phyloP scores from a whole-genome alignment of 192 early-diverging fungal genomes.

The Entomortierella chlamydospora region DNA sequence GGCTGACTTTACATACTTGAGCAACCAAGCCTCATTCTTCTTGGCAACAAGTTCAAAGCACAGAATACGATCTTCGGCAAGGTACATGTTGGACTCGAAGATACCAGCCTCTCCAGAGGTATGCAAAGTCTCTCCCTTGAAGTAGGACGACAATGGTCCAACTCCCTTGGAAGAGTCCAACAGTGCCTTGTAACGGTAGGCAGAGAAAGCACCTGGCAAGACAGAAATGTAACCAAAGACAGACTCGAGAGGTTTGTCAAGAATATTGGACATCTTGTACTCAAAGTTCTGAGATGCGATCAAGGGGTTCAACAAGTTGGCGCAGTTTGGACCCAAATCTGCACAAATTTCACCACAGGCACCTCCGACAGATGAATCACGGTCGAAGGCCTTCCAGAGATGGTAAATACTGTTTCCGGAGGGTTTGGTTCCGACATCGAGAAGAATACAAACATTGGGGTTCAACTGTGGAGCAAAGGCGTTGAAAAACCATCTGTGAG shows the following conservation, averaged over 20 bases:
- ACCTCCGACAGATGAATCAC: conserved; percentile 83
- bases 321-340: conserved; percentile 80
- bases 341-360: conserved; percentile 95
- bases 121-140: conserved; percentile 92
- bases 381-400: conserved; percentile 90
- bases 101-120: conserved; percentile 76
- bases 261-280: conserved; percentile 97
- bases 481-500: conserved; percentile 97
- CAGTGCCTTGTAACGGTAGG: conserved; percentile 89
- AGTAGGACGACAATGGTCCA: conserved; percentile 84
- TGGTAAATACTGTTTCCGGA: conserved; percentile 85
- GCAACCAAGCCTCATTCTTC: conserved; percentile 77
- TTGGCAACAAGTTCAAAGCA: conserved; percentile 95
- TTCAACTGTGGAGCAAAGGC: conserved; percentile 85
- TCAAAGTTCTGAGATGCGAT: conserved; percentile 97
- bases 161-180: conserved; percentile 69
- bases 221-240: conserved; percentile 97
- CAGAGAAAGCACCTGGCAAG: conserved; percentile 94
- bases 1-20: conserved; percentile 89
- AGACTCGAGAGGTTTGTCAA: conserved; percentile 95
- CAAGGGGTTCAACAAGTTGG: conserved; percentile 83
- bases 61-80: conserved; percentile 91
- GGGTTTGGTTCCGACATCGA: conserved; percentile 95
- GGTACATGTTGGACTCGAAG: conserved; percentile 93
- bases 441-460: conserved; percentile 89